A percentile compares a stretch with the other conserved stretches of the same genome.
Conservation (phyloP, 2,329 filamentous ascomycete species). For the Huntiella abstrusa region DNA sequence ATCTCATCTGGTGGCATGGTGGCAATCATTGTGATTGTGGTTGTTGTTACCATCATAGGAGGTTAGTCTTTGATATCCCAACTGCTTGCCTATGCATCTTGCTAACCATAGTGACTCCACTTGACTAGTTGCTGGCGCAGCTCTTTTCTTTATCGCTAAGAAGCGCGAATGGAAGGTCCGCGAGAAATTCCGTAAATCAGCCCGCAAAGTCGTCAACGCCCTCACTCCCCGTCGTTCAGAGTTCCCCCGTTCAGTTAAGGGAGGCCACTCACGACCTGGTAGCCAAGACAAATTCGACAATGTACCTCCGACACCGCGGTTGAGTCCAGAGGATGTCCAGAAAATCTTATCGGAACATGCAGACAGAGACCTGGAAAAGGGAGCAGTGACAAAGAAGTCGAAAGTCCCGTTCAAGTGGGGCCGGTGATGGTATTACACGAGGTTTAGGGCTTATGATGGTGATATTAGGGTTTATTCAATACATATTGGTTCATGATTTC, state of each 20-base stretch:
- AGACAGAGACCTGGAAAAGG: constrained; percentile 37
- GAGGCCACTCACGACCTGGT: constrained; percentile 14
- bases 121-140: constrained; percentile 37
- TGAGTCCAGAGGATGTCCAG: constrained; percentile 22
- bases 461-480: too few species aligned
- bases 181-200: constrained; percentile 51
- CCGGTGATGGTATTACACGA: constrained; percentile 1
- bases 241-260: constrained; percentile 39
- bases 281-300: constrained; percentile 32
- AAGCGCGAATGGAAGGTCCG: constrained; percentile 69
- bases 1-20: constrained; percentile 52
- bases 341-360: too few species aligned
- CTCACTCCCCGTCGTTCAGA: constrained; percentile 43
- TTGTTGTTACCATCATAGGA: constrained; percentile 46
- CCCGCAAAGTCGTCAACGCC: constrained; percentile 39
- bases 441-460: too few species aligned
- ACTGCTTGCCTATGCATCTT: too few species aligned
- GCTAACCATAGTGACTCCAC: constrained; percentile 8
- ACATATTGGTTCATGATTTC: too few species aligned
- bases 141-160: constrained; percentile 65
- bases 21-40: constrained; percentile 57
- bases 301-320: constrained; percentile 38
- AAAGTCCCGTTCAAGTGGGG: constrained; percentile 12
- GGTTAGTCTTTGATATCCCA: constrained; percentile 29
- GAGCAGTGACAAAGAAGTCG: constrained; percentile 12